These are phyloP conservation scores for Arthrobotrys megalospora DNA, from an alignment of 2,329 filamentous ascomycete species.

Conservation along the genomic window DNA sequence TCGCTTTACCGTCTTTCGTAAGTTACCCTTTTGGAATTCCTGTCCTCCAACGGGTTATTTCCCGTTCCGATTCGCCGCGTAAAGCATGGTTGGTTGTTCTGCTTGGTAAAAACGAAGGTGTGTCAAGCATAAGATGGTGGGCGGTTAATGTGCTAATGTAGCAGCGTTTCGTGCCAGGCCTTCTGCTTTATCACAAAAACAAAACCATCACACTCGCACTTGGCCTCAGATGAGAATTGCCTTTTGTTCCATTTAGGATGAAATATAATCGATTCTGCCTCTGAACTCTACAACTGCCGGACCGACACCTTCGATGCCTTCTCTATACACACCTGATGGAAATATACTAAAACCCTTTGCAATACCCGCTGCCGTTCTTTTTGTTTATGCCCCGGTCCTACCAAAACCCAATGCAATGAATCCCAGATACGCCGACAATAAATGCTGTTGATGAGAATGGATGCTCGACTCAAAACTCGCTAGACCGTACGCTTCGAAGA, in stretches of 20 bases:
- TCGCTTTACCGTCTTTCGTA: neutral
- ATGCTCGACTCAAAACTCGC: slow-evolving; percentile 52
- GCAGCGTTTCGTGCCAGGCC: slow-evolving; percentile 16
- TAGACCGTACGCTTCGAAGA: slow-evolving; percentile 41
- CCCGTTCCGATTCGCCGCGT: slow-evolving; percentile 29
- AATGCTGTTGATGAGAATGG: slow-evolving; percentile 43
- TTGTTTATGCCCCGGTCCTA: slow-evolving; percentile 38
- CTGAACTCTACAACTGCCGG: slow-evolving; percentile 39
- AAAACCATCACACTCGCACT: slow-evolving; percentile 40
- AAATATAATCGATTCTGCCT: slow-evolving; percentile 41
- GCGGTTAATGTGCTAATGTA: slow-evolving; percentile 48
- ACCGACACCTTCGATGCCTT: slow-evolving; percentile 26
- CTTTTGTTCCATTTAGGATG: slow-evolving; percentile 32
- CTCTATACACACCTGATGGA: slow-evolving; percentile 22
- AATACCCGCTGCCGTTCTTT: slow-evolving; percentile 29
- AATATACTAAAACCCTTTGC: slow-evolving; percentile 17
- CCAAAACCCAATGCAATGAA: slow-evolving; percentile 54
- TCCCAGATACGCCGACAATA: slow-evolving; percentile 58
- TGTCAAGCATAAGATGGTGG: slow-evolving; percentile 42
- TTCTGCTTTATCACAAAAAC: slow-evolving; percentile 45
- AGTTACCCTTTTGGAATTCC: slow-evolving; percentile 16
- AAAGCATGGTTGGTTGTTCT: slow-evolving; percentile 21
- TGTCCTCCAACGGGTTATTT: neutral
- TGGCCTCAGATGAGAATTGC: slow-evolving; percentile 16
- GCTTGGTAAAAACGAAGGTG: slow-evolving; percentile 48